Conservation (phyloP, 1,284 basidiomycete genomes). For the Schizopora paradoxa region DNA sequence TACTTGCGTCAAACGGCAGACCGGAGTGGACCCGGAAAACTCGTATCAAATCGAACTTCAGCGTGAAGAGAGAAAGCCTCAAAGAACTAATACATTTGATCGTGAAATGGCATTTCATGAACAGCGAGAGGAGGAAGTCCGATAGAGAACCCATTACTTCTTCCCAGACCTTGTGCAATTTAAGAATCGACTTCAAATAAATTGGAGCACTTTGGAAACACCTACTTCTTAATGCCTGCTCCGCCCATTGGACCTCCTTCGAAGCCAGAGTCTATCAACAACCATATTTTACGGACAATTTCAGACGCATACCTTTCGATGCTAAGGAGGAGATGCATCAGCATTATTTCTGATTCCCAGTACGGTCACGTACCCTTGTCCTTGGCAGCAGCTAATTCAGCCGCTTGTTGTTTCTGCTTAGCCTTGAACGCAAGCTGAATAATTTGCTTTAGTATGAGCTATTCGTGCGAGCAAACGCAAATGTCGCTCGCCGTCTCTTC, state of each 20-base stretch:
- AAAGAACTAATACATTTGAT: too few relatives aligned
- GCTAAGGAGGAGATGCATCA: slow-evolving; percentile 35
- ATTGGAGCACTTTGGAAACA: background rate
- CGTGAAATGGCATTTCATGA: too few relatives aligned
- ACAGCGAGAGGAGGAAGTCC: too few relatives aligned
- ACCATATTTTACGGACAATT: too few relatives aligned
- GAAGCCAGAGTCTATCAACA: slow-evolving; percentile 1
- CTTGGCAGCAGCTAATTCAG: slow-evolving; percentile 59
- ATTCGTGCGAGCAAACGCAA: too few relatives aligned
- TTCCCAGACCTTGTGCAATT: slow-evolving; percentile 55
- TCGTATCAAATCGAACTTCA: too few relatives aligned
- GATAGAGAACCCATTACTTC: slow-evolving; percentile 40
- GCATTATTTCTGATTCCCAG: background rate
- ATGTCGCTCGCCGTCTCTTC: slow-evolving; percentile 65
- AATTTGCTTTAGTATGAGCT: too few relatives aligned
- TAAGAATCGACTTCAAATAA: slow-evolving; percentile 9
- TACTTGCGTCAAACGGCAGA: too few relatives aligned
- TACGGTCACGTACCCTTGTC: slow-evolving; percentile 54
- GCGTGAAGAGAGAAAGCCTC: too few relatives aligned
- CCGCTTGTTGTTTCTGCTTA: slow-evolving; percentile 66
- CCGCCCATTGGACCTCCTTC: slow-evolving; percentile 58
- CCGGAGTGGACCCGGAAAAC: too few relatives aligned
- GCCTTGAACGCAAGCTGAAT: slow-evolving; percentile 75
- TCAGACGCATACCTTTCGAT: slow-evolving; percentile 47
- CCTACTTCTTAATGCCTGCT: slow-evolving; percentile 77